Evolutionary conservation across 305 asterid species (phyloP).

Genomic region (Solanum chacoense): DNA sequence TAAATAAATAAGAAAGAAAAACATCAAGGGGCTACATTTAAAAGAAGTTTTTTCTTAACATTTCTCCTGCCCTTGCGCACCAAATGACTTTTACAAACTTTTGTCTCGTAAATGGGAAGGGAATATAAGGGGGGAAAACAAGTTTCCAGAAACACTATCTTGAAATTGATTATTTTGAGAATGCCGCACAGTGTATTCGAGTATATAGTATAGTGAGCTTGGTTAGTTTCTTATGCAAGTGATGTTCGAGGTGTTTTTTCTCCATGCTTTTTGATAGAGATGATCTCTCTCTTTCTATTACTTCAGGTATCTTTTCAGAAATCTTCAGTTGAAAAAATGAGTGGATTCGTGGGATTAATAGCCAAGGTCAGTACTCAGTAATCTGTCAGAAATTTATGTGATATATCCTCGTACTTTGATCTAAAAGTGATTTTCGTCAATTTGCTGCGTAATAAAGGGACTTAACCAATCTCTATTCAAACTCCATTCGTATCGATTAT

Average conservation of each 20-base stretch:
- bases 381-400: neutral
- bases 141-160: neutral
- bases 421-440: slow-evolving; percentile 6
- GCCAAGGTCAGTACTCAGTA: slow-evolving; percentile 59
- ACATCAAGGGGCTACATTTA: neutral
- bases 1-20: neutral
- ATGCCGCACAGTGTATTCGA: neutral
- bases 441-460: neutral
- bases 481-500: neutral
- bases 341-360: slow-evolving; percentile 40
- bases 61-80: neutral
- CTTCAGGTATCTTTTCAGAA: slow-evolving; percentile 53
- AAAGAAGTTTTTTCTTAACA: neutral
- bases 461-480: neutral
- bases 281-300: slow-evolving; percentile 5
- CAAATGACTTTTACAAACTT: neutral
- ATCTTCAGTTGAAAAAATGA: slow-evolving; percentile 26
- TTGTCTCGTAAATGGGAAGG: neutral
- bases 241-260: neutral
- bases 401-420: neutral
- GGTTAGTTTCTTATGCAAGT: slow-evolving; percentile 3
- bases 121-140: neutral
- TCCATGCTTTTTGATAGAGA: neutral
- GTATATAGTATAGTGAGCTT: neutral
- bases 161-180: neutral